Conservation (phyloP, 768 basidiomycete species). For the Rhizopogon vesiculosus region DNA sequence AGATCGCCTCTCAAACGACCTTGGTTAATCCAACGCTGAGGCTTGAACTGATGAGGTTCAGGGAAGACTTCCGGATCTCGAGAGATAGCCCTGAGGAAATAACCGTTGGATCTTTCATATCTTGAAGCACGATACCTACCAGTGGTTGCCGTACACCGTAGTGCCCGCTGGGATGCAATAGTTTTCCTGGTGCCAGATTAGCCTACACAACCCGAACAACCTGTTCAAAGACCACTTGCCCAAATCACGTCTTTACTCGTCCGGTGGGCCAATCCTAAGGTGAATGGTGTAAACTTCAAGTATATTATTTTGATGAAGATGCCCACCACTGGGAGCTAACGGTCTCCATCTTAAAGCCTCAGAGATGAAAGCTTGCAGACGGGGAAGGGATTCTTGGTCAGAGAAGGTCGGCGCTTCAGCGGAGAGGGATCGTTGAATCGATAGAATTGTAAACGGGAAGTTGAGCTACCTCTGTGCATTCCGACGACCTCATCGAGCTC, state of each 20-base stretch:
- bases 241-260: conserved; percentile 59
- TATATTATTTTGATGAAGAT: neutral
- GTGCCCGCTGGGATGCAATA: conserved; percentile 19
- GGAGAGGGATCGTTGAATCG: neutral
- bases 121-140: conserved; percentile 5
- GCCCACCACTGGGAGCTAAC: conserved; percentile 21
- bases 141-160: conserved; percentile 14
- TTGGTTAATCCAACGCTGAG: conserved; percentile 49
- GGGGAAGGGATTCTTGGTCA: conserved; percentile 28
- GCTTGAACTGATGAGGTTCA: conserved; percentile 44
- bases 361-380: conserved; percentile 31
- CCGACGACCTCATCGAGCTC: conserved; percentile 51
- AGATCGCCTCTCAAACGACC: conserved; percentile 40
- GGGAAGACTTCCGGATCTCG: neutral
- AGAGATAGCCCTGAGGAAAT: neutral
- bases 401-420: conserved; percentile 31
- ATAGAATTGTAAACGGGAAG: neutral
- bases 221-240: conserved; percentile 24
- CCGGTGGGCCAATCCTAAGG: conserved; percentile 48
- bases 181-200: conserved; percentile 12
- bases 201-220: neutral
- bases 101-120: neutral
- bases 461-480: conserved; percentile 15
- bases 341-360: conserved; percentile 33
- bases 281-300: neutral